Evolutionary conservation across 1,284 basidiomycete species (phyloP).

Genomic region (Athelia psychrophila): DNA sequence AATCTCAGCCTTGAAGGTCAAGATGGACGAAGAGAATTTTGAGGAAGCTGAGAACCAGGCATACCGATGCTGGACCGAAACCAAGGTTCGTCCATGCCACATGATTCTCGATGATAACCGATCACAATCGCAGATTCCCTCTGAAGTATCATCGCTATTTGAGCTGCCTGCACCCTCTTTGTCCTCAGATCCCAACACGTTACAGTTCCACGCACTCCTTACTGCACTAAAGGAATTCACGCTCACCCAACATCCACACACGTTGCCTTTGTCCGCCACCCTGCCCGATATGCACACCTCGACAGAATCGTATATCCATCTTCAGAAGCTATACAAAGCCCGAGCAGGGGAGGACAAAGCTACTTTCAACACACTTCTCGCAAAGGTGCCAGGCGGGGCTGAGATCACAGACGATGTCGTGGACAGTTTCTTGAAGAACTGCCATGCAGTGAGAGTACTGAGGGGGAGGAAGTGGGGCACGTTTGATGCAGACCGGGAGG

Average conservation of each 20-base stretch:
- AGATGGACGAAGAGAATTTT: slow-evolving; percentile 93
- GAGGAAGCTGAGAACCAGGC: slow-evolving; percentile 88
- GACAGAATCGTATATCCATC: slow-evolving; percentile 76
- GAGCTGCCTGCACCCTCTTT: slow-evolving; percentile 37
- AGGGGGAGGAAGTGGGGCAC: slow-evolving; percentile 67
- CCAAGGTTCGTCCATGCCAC: slow-evolving; percentile 34
- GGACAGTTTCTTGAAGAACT: slow-evolving; percentile 89
- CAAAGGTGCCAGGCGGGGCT: slow-evolving; percentile 24
- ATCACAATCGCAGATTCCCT: slow-evolving; percentile 53
- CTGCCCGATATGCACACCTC: slow-evolving; percentile 97
- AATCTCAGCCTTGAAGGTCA: slow-evolving; percentile 59
- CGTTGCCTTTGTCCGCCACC: slow-evolving; percentile 53
- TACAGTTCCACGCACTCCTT: slow-evolving; percentile 88
- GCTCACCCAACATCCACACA: slow-evolving; percentile 40
- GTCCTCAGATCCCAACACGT: slow-evolving; percentile 34
- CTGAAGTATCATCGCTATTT: slow-evolving; percentile 66
- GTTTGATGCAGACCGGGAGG: slow-evolving; percentile 50
- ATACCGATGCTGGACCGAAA: slow-evolving; percentile 70
- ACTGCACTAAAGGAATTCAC: slow-evolving; percentile 68
- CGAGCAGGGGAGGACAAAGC: slow-evolving; percentile 71
- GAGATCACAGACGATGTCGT: slow-evolving; percentile 46
- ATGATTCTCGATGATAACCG: background rate
- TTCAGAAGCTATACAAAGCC: slow-evolving; percentile 77
- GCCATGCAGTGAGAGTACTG: slow-evolving; percentile 78
- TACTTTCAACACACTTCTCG: slow-evolving; percentile 44